A percentile compares a stretch with the other conserved stretches of the same genome.
phyloP scores from a whole-genome alignment of 2,329 filamentous ascomycete genomes.

The Colletotrichum cuscutae region DNA sequence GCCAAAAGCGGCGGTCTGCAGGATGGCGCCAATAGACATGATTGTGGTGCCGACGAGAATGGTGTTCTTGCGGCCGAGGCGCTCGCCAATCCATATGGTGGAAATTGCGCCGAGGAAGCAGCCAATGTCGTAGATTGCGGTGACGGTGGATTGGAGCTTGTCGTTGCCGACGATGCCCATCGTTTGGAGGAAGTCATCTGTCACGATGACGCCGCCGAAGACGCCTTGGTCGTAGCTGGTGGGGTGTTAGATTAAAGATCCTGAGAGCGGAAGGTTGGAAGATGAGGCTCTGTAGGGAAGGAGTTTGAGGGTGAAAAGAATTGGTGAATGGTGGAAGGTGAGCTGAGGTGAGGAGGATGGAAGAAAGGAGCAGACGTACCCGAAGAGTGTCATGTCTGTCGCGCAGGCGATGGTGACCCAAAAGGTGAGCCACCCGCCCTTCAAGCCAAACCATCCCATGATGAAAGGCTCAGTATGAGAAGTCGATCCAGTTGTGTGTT shows the following conservation, averaged over 20 bases:
- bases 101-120: conserved; percentile 64
- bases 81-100: conserved; percentile 46
- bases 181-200: conserved; percentile 53
- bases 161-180: conserved; percentile 53
- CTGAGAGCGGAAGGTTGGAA: too few relatives aligned
- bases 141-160: conserved; percentile 57
- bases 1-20: conserved; percentile 47
- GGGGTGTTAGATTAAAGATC: not conserved
- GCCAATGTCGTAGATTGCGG: conserved; percentile 68
- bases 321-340: not conserved
- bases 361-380: conserved; percentile 28
- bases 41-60: conserved; percentile 45
- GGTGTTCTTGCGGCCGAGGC: conserved; percentile 45
- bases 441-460: conserved; percentile 32
- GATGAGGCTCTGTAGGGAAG: not conserved
- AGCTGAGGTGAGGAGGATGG: not conserved
- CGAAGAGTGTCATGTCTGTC: conserved; percentile 42
- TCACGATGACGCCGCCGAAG: conserved; percentile 59
- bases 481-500: too few relatives aligned
- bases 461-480: not conserved
- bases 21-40: conserved; percentile 46
- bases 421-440: conserved; percentile 33
- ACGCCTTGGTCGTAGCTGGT: conserved; percentile 59
- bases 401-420: conserved; percentile 34
- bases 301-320: not conserved